phyloP scores from a whole-genome alignment of 441 rosid species.

The Omphalea diandra region DNA sequence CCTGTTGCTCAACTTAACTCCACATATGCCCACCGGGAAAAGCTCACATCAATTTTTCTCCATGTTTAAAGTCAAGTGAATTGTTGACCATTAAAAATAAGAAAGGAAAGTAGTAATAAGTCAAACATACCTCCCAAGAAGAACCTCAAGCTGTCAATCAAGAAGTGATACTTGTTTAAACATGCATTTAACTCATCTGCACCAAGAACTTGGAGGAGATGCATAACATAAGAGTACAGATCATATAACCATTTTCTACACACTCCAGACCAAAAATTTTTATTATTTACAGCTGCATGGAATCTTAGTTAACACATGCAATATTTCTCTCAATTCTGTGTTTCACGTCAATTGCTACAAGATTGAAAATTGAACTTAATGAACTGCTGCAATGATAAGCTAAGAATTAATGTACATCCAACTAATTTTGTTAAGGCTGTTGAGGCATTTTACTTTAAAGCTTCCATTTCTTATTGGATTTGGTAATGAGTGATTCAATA shows the following conservation, averaged over 20 bases:
- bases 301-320: no score
- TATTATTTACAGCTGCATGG: neutral
- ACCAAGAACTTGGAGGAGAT: conserved; percentile 71
- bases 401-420: neutral
- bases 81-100: neutral
- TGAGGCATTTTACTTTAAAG: neutral
- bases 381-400: neutral
- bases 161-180: conserved; percentile 73
- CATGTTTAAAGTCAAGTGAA: neutral
- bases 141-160: conserved; percentile 84
- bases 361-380: neutral
- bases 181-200: conserved; percentile 87
- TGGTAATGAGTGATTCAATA: neutral
- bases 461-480: neutral
- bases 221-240: neutral
- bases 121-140: conserved; percentile 71
- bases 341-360: neutral
- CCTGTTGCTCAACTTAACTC: neutral
- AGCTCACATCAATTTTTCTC: neutral
- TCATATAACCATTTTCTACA: neutral
- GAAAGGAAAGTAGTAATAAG: conserved; percentile 8
- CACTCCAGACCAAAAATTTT: neutral
- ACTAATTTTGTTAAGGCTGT: neutral
- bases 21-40: neutral
- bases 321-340: neutral